Conservation (phyloP, 345 rosid species). For the Carallia brachiata region DNA sequence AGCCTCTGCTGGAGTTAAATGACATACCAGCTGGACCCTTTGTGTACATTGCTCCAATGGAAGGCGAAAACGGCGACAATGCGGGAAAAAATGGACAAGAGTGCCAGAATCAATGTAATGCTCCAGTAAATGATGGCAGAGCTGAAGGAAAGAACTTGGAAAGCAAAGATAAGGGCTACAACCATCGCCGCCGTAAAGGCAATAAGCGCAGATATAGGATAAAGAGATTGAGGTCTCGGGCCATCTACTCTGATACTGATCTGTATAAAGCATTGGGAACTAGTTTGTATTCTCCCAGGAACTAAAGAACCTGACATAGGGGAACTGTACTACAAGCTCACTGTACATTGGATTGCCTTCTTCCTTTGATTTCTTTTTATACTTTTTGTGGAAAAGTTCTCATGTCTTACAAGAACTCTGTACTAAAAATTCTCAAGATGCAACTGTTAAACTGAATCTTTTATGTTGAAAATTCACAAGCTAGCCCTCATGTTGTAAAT, state of each 20-base stretch:
- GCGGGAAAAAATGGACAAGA: background rate
- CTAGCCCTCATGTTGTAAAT: too few relatives aligned
- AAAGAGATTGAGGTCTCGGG: conserved; percentile 49
- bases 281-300: conserved; percentile 43
- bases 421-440: background rate
- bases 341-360: conserved; percentile 9
- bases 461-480: too few relatives aligned
- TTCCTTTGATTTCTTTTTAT: background rate
- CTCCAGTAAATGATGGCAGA: background rate
- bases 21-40: conserved; percentile 52
- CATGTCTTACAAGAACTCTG: background rate
- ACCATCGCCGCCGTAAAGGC: conserved; percentile 23
- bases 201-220: conserved; percentile 31
- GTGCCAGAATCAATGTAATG: background rate
- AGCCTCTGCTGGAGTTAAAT: conserved; percentile 35
- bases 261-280: conserved; percentile 61
- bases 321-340: background rate
- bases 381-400: background rate
- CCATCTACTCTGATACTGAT: conserved; percentile 65
- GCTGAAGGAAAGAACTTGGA: conserved; percentile 6
- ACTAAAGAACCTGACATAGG: conserved; percentile 12
- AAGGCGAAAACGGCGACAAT: background rate
- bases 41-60: conserved; percentile 36
- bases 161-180: conserved; percentile 9
- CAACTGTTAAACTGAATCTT: background rate